These are phyloP conservation scores for Juncus inflexus DNA, from an alignment of 176 grass and related monocot species.

Conservation along the genomic window DNA sequence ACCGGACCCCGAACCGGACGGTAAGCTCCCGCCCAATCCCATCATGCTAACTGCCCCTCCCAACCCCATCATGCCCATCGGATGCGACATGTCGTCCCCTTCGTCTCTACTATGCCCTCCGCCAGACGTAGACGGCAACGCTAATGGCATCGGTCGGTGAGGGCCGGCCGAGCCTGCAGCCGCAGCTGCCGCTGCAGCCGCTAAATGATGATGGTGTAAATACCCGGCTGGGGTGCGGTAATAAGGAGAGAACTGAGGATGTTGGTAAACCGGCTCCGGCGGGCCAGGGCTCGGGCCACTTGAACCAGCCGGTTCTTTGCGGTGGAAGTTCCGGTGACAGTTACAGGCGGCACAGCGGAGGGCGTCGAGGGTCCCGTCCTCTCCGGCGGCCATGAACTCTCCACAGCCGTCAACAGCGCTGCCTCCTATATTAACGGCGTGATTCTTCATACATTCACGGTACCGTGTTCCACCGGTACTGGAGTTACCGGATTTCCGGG, in stretches of 20 bases:
- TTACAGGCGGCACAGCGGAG: constrained; percentile 73
- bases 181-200: constrained; percentile 32
- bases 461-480: constrained; percentile 30
- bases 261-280: constrained; percentile 22
- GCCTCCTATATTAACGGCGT: constrained; percentile 81
- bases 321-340: constrained; percentile 93
- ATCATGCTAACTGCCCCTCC: constrained; percentile 40
- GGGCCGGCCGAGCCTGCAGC: constrained; percentile 7
- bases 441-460: constrained; percentile 88
- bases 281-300: neutral
- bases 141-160: constrained; percentile 42
- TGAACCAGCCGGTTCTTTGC: constrained; percentile 43
- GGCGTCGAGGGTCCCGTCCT: constrained; percentile 73
- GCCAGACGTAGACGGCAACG: constrained; percentile 62
- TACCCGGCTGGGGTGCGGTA: constrained; percentile 67
- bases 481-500: constrained; percentile 15
- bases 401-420: constrained; percentile 82
- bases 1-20: constrained; percentile 37
- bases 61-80: constrained; percentile 25
- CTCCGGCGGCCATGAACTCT: constrained; percentile 75
- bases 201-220: constrained; percentile 58
- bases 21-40: constrained; percentile 34
- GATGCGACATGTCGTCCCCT: constrained; percentile 45
- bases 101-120: constrained; percentile 44
- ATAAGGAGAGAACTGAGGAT: constrained; percentile 74